Percentiles rank a stretch among this genome's conserved stretches.
Conservation (phyloP, 2,329 filamentous ascomycete genomes). For the Fusarium equiseti region DNA sequence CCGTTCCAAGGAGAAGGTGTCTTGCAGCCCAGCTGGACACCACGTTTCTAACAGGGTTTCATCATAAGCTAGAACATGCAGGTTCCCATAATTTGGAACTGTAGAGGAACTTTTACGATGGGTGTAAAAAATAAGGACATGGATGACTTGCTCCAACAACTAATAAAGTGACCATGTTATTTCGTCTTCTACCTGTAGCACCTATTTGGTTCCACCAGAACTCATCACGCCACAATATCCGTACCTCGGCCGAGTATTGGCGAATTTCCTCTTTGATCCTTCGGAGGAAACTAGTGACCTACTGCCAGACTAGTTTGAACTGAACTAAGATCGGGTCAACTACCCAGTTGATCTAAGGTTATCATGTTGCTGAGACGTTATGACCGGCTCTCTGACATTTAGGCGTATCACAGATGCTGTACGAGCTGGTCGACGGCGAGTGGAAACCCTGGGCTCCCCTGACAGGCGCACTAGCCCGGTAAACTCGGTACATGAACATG, state of each 20-base stretch:
- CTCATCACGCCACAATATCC: background rate
- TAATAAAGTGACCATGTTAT: background rate
- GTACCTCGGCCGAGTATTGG: background rate
- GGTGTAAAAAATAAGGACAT: background rate
- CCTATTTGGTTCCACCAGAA: background rate
- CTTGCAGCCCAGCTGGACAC: slow-evolving; percentile 1
- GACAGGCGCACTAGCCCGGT: background rate
- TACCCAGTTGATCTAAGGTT: background rate
- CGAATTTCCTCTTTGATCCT: background rate
- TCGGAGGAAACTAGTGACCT: background rate
- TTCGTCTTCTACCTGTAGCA: background rate
- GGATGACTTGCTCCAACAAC: background rate
- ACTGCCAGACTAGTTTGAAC: background rate
- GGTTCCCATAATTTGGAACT: background rate
- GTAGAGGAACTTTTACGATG: background rate
- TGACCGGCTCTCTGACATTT: background rate
- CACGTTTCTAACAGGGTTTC: slow-evolving; percentile 20
- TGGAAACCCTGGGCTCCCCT: background rate
- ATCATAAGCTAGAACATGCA: slow-evolving; percentile 14
- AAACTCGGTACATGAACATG: background rate
- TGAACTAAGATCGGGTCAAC: background rate
- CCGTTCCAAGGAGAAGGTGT: background rate
- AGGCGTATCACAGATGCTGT: background rate
- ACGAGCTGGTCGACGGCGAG: background rate
- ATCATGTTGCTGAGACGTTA: background rate